A percentile compares a stretch with the other conserved stretches of the same genome.
These are phyloP conservation scores for Fraxinus albicans DNA, from an alignment of 305 asterid genomes.

Conservation along the genomic window DNA sequence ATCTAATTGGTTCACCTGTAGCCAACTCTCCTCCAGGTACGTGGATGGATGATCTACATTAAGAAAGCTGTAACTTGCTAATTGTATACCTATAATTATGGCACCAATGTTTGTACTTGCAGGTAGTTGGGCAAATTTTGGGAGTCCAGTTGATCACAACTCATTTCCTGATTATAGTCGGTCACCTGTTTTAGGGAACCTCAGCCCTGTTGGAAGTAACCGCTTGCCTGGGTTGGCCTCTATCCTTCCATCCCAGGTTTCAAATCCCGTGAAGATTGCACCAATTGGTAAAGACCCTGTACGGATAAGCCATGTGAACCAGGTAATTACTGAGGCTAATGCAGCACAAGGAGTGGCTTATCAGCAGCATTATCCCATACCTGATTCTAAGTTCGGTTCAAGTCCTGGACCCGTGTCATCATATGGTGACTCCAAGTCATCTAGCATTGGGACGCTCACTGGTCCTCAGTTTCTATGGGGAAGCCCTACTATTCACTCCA, in stretches of 20 bases:
- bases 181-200: conserved; percentile 49
- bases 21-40: conserved; percentile 91
- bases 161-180: conserved; percentile 53
- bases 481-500: conserved; percentile 59
- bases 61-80: background rate
- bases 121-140: conserved; percentile 85
- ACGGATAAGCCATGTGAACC: conserved; percentile 43
- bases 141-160: conserved; percentile 79
- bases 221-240: conserved; percentile 82
- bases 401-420: conserved; percentile 62
- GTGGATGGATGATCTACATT: conserved; percentile 6
- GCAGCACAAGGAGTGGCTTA: conserved; percentile 33
- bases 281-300: conserved; percentile 85
- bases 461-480: conserved; percentile 99
- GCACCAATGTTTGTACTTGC: conserved; percentile 14
- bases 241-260: conserved; percentile 56
- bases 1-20: conserved; percentile 79
- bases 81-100: conserved; percentile 15
- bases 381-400: conserved; percentile 50
- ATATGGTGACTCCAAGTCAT: conserved; percentile 56
- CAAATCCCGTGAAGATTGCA: conserved; percentile 73
- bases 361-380: conserved; percentile 41
- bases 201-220: conserved; percentile 63
- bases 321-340: conserved; percentile 24
- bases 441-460: conserved; percentile 79